Conservation (phyloP, 768 basidiomycete genomes). For the Psilocybe sp. region DNA sequence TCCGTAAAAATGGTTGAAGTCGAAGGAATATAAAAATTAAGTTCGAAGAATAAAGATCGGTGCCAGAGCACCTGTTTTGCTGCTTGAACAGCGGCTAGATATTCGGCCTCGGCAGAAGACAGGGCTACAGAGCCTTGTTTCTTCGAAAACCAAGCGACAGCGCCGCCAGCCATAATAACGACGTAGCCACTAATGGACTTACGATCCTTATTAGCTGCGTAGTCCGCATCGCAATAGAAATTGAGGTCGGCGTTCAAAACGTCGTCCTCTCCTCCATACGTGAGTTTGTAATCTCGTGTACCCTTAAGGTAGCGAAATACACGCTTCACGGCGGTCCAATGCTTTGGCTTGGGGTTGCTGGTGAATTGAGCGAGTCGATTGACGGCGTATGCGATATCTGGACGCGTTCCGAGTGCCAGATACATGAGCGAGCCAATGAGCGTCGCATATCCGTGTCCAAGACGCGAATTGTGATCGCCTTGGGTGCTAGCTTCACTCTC, state of each 20-base stretch:
- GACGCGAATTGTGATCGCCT: not conserved
- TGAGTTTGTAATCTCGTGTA: constrained; percentile 13
- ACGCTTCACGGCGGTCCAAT: constrained; percentile 36
- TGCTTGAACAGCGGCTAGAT: constrained; percentile 31
- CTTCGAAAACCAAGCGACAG: constrained; percentile 37
- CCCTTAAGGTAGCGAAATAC: constrained; percentile 38
- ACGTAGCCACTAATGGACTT: constrained; percentile 23
- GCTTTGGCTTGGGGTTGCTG: constrained; percentile 25
- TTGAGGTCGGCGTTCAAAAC: not conserved
- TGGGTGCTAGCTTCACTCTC: not conserved
- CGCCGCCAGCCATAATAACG: constrained; percentile 29
- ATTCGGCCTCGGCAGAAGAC: constrained; percentile 44
- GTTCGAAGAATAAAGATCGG: constrained; percentile 1
- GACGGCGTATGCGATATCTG: constrained; percentile 38
- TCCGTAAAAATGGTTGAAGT: constrained; percentile 3
- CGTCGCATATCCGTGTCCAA: too few relatives aligned
- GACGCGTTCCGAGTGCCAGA: constrained; percentile 27
- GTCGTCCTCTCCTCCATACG: constrained; percentile 9
- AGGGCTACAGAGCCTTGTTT: constrained; percentile 30
- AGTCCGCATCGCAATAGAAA: constrained; percentile 18
- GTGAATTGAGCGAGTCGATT: constrained; percentile 28
- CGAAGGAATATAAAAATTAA: not conserved
- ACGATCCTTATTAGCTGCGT: constrained; percentile 8
- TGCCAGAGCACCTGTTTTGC: constrained; percentile 34
- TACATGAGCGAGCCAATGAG: constrained; percentile 28